Evolutionary conservation across 2,329 filamentous ascomycete species (phyloP), one percentile per base, ranked within the genome.

Genomic region (Neonectria faginata): DNA sequence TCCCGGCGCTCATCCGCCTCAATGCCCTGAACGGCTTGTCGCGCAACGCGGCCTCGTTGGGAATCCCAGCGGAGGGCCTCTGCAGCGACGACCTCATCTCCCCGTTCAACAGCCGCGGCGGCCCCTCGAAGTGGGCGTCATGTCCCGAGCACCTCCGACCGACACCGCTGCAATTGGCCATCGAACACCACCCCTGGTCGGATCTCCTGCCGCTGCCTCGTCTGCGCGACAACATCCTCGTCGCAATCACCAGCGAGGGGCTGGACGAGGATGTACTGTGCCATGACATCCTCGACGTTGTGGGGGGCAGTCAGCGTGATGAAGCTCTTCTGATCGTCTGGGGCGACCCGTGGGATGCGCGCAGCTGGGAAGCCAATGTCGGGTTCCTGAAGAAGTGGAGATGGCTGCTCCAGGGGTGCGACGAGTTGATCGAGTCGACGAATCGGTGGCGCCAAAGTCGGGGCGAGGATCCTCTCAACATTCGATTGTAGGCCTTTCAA

Each of bases 331-430:
- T 86, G 1, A 74, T 86, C 12, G 81, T 85, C 1, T 86, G 84
- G 85, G 82, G 83, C 0, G 80, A 84, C 6, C 76, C 84, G 0
- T 82, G 79, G 75, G 78, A 85, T 39, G 60, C 76, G 2, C 64
- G 65, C 0, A 80, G 78, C 10, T 87, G 84, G 85, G 85, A 87
- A 66, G 75, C 82, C 1, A 84, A 78, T 0, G 76, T 78, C 9
- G 60, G 64, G 0, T 86, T 87, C 66, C 66, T 82, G 2, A 74
- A 73, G 44, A 85, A 84, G 66, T 87, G 83, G 82, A 75, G 69
- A 1, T 77, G 77, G 74, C 56, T 83, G 10, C 45, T 83, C 0
- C 66, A 66, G 1, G 80, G 77, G 0, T 83, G 80, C 56, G 61
- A 67, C 0, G 79, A 83, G 36, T 56, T 82, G 7, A 61, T 81